Evolutionary conservation across 2,329 filamentous ascomycete species (phyloP).

Genomic region (Emergomyces orientalis): DNA sequence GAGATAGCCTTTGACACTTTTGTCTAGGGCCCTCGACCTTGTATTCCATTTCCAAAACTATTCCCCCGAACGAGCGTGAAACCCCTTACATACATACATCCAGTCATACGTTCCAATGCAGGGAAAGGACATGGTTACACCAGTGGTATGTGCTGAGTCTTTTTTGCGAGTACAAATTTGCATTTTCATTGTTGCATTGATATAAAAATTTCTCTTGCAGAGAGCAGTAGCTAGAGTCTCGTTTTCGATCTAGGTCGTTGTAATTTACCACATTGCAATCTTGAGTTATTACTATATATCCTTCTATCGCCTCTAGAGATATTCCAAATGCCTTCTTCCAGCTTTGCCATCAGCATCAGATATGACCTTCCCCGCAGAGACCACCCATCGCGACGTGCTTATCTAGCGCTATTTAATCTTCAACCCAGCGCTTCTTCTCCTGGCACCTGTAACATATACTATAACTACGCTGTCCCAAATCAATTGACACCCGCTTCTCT

Average conservation of each 20-base stretch:
- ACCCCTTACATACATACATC: not conserved
- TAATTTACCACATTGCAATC: not conserved
- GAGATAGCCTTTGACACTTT: slow-evolving; percentile 3
- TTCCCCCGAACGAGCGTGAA: not conserved
- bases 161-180: slow-evolving; percentile 1
- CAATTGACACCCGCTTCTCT: not conserved
- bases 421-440: not conserved
- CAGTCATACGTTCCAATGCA: not conserved
- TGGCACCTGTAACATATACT: not conserved
- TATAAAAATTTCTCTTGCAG: slow-evolving; percentile 1
- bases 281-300: not conserved
- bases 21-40: slow-evolving; percentile 6
- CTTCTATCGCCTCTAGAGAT: no score
- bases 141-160: slow-evolving; percentile 15
- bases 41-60: not conserved
- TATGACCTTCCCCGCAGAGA: not conserved
- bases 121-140: slow-evolving; percentile 3
- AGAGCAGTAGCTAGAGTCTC: slow-evolving; percentile 4
- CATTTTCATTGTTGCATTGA: slow-evolving; percentile 5
- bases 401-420: not conserved
- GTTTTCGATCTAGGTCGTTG: not conserved
- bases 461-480: not conserved
- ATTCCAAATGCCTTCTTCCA: not conserved
- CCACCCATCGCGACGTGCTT: not conserved
- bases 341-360: not conserved